phyloP scores from a whole-genome alignment of 305 asterid species.

The Fraxinus baroniana region DNA sequence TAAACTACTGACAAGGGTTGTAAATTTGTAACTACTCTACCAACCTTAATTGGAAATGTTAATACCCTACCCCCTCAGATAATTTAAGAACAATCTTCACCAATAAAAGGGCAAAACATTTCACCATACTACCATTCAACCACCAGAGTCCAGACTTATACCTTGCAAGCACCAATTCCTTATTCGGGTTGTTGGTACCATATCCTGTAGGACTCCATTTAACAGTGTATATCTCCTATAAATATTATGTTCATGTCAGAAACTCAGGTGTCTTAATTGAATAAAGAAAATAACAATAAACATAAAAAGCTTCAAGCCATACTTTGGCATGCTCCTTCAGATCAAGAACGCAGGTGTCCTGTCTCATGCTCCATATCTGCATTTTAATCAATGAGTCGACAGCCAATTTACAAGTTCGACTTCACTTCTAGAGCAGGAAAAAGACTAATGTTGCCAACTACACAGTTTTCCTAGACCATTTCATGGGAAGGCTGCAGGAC shows the following conservation, averaged over 20 bases:
- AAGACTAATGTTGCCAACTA: conserved; percentile 6
- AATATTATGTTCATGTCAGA: conserved; percentile 18
- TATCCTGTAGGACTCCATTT: conserved; percentile 98
- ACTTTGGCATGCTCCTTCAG: conserved; percentile 78
- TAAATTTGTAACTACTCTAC: not conserved
- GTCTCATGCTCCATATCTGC: conserved; percentile 94
- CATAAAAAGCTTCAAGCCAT: conserved; percentile 19
- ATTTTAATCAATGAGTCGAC: conserved; percentile 26
- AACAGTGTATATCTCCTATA: conserved; percentile 90
- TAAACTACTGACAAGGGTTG: not conserved
- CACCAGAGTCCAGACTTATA: conserved; percentile 22
- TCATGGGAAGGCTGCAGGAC: not conserved
- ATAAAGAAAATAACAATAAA: conserved; percentile 4
- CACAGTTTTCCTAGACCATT: not conserved
- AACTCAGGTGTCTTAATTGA: conserved; percentile 13
- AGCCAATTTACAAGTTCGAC: conserved; percentile 10
- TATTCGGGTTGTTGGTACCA: conserved; percentile 83
- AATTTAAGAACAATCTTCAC: not conserved
- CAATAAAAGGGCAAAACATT: not conserved
- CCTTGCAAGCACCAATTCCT: conserved; percentile 83
- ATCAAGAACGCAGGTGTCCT: conserved; percentile 73
- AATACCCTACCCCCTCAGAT: not conserved
- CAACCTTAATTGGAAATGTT: not conserved
- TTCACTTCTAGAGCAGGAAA: not conserved
- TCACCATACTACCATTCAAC: conserved; percentile 8